Percentiles rank a stretch among this genome's conserved stretches.
phyloP scores from a whole-genome alignment of 345 rosid genomes.

The Euphorbia tirucalli region DNA sequence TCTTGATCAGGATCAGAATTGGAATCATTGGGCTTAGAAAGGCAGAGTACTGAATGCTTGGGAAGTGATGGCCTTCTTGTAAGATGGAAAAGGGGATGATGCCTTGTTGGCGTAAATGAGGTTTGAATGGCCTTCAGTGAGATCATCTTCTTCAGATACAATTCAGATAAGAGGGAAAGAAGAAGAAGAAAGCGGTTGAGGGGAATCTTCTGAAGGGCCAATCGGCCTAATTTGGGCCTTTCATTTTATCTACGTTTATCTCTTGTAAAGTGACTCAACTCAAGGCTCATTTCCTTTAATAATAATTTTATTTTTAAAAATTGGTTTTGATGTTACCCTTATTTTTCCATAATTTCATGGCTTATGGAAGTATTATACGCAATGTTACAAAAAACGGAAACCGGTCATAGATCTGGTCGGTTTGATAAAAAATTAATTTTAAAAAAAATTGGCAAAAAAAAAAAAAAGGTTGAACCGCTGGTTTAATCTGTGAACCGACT shows the following conservation, averaged over 20 bases:
- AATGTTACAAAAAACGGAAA: too few relatives aligned
- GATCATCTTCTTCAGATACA: slow-evolving; percentile 32
- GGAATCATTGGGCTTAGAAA: slow-evolving; percentile 45
- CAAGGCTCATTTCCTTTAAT: too few relatives aligned
- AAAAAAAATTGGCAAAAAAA: too few relatives aligned
- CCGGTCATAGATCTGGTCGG: too few relatives aligned
- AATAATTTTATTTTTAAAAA: too few relatives aligned
- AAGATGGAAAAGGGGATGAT: slow-evolving; percentile 23
- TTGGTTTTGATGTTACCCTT: neutral
- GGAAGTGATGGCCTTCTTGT: slow-evolving; percentile 32
- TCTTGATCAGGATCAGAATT: slow-evolving; percentile 35
- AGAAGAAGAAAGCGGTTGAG: neutral
- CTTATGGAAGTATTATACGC: too few relatives aligned
- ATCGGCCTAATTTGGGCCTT: slow-evolving; percentile 29
- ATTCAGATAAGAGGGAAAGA: neutral
- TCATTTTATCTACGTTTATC: slow-evolving; percentile 18
- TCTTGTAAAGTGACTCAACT: neutral
- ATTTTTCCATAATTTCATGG: neutral
- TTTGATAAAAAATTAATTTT: too few relatives aligned
- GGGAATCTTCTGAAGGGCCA: neutral
- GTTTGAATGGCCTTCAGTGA: slow-evolving; percentile 37
- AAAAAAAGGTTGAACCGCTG: too few relatives aligned
- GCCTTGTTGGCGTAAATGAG: slow-evolving; percentile 26
- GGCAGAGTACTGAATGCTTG: slow-evolving; percentile 33
- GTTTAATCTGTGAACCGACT: too few relatives aligned